A percentile compares a stretch with the other conserved stretches of the same genome.
These are phyloP conservation scores for Oleoguttula mirabilis DNA, from an alignment of 495 filamentous ascomycete species.

Conservation along the genomic window DNA sequence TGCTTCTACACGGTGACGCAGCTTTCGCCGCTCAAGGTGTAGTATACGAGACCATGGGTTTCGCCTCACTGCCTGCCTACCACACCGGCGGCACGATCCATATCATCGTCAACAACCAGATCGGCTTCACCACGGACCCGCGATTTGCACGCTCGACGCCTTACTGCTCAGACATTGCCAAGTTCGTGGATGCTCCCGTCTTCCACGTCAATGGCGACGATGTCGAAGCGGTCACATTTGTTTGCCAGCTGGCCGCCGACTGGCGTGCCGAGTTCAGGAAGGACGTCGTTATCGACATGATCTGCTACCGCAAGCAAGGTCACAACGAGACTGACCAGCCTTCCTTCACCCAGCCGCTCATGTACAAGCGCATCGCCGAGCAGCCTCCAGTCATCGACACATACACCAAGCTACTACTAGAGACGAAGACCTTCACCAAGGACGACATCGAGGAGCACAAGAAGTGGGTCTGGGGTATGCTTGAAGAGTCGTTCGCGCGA, in stretches of 20 bases:
- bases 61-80: conserved; percentile 88
- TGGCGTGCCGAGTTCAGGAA: conserved; percentile 97
- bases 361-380: conserved; percentile 91
- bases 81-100: conserved; percentile 97
- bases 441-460: conserved; percentile 98
- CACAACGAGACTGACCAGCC: conserved; percentile 99
- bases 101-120: conserved; percentile 98
- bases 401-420: conserved; percentile 77
- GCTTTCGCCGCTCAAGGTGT: conserved; percentile 93
- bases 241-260: conserved; percentile 90
- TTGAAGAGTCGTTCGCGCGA: conserved; percentile 90
- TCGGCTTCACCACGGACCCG: conserved; percentile 99
- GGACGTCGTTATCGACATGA: conserved; percentile 93
- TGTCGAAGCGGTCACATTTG: conserved; percentile 95
- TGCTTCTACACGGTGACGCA: conserved; percentile 91
- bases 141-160: conserved; percentile 93
- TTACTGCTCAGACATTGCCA: conserved; percentile 98
- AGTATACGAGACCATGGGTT: conserved; percentile 97
- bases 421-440: conserved; percentile 88
- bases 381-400: conserved; percentile 71
- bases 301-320: conserved; percentile 97
- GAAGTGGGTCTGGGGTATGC: conserved; percentile 99
- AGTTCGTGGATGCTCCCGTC: conserved; percentile 92
- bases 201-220: conserved; percentile 99
- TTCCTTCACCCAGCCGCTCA: conserved; percentile 96